These are phyloP conservation scores for Paxillus rubicundulus DNA, from an alignment of 768 basidiomycete species.

Conservation along the genomic window DNA sequence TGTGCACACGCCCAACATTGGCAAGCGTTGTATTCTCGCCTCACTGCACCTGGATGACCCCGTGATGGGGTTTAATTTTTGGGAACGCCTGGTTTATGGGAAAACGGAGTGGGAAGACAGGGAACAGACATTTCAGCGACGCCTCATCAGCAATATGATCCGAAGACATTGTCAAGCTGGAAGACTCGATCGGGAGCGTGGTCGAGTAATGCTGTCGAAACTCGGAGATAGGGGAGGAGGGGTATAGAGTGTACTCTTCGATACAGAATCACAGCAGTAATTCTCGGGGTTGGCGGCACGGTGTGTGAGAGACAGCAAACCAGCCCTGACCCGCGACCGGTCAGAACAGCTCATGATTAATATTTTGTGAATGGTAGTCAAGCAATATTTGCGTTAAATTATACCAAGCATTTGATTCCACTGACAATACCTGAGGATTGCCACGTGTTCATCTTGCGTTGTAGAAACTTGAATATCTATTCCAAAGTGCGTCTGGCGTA, in stretches of 20 bases:
- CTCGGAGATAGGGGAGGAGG: constrained; percentile 13
- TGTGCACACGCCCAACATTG: constrained; percentile 46
- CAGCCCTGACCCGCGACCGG: background rate
- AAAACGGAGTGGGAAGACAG: constrained; percentile 48
- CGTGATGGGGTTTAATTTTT: constrained; percentile 57
- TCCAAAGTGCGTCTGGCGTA: too few species aligned
- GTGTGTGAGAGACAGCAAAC: background rate
- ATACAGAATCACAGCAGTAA: constrained; percentile 1
- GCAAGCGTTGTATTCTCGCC: constrained; percentile 47
- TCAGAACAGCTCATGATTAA: background rate
- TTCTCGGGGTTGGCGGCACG: background rate
- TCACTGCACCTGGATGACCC: constrained; percentile 51
- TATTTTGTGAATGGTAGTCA: background rate
- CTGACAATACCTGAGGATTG: too few species aligned
- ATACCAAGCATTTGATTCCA: too few species aligned
- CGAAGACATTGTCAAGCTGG: constrained; percentile 26
- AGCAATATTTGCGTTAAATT: background rate
- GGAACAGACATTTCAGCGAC: constrained; percentile 44
- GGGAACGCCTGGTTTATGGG: constrained; percentile 46
- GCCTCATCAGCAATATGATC: constrained; percentile 38
- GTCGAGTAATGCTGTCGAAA: constrained; percentile 19
- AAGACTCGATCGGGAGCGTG: constrained; percentile 18
- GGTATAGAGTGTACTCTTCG: constrained; percentile 15
- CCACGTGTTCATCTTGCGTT: too few species aligned
- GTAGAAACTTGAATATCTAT: too few species aligned